Evolutionary conservation across 345 rosid species (phyloP), one percentile per base, ranked within the genome.

Genomic region (thale cress (Arabidopsis thaliana)): DNA sequence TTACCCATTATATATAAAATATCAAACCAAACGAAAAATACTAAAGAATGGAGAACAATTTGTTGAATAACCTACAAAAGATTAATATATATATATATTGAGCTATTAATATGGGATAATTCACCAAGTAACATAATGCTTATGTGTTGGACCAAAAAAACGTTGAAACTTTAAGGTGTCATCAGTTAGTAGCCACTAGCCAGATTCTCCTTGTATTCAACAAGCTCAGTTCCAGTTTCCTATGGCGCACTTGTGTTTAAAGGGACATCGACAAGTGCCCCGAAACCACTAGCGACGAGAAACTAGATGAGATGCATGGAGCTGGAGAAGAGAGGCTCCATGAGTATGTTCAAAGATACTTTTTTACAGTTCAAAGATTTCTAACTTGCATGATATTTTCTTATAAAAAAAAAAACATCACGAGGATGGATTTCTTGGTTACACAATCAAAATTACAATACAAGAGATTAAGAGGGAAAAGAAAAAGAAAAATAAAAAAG

Each of bases 391-490:
- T 20, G 12, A 16, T 16, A 16, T 16, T 16, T 16, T 16, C 20
- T 16, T 16, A 16, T 16, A 16, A 16, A 16, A 16, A 16, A 16
- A 16, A 16, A 16, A 16, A 37, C 6, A 64, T 56, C 41, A 58
- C 33, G 58, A 57, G 9, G 61, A 75, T 67, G 46, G 60, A 30
- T 20, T 20, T 75, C 53, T 75, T 67, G 73, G 50, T 30, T 59
- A 59, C 74, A 59, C 63, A 67, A 75, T 75, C 79, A 59, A 75
- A 75, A 61, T 59, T 60, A 75, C 79, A 75, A 68, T 75, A 67
- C 68, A 67, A 62, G 65, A 76, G 49, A 25, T 42, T 50, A 50
- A 59, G 7, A 8, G 23, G 16, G 37, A 48, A 4, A 22, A 16
- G 20, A 16, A 16, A 16, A 16, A 16, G 20, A 16, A 16, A 16